Percentiles rank a stretch among this genome's conserved stretches.
Conservation (phyloP, 208 protist genomes). For the Acanthamoeba rhysodes region DNA sequence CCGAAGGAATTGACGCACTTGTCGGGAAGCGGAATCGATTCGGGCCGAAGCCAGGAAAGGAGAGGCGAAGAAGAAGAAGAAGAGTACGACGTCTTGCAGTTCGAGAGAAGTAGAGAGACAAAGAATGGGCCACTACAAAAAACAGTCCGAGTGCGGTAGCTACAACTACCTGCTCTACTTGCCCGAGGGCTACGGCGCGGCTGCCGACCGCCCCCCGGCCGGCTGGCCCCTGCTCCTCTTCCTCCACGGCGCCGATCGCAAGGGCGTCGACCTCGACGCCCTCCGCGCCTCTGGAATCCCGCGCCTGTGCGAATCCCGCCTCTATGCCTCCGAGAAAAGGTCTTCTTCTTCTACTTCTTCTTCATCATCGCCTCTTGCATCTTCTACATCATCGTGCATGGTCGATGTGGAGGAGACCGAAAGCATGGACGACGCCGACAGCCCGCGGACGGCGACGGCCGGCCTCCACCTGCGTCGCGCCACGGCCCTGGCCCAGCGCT, state of each 20-base stretch:
- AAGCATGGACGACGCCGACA: not conserved
- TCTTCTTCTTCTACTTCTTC: not conserved
- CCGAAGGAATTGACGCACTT: not conserved
- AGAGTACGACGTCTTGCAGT: not conserved
- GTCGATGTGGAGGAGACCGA: not conserved
- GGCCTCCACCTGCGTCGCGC: not conserved
- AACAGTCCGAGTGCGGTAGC: slow-evolving; percentile 39
- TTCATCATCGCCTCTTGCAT: not conserved
- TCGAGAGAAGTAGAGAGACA: not conserved
- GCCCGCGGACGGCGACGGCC: slow-evolving; percentile 6
- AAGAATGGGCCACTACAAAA: slow-evolving; percentile 12
- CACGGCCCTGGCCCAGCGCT: not conserved
- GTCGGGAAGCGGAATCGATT: not conserved
- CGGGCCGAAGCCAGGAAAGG: not conserved
- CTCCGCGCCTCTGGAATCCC: not conserved
- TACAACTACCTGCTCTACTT: slow-evolving; percentile 60
- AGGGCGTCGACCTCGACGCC: slow-evolving; percentile 18
- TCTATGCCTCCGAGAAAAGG: not conserved
- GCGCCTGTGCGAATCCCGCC: slow-evolving; percentile 3
- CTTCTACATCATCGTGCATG: not conserved
- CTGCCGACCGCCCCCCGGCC: not conserved
- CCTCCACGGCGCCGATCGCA: slow-evolving; percentile 42
- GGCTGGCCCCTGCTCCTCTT: slow-evolving; percentile 19
- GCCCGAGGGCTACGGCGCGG: slow-evolving; percentile 17
- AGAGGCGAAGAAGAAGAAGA: too few relatives aligned